A percentile compares a stretch with the other conserved stretches of the same genome.
phyloP scores from a whole-genome alignment of 257 asterid genomes.

The Hygrophila difformis region DNA sequence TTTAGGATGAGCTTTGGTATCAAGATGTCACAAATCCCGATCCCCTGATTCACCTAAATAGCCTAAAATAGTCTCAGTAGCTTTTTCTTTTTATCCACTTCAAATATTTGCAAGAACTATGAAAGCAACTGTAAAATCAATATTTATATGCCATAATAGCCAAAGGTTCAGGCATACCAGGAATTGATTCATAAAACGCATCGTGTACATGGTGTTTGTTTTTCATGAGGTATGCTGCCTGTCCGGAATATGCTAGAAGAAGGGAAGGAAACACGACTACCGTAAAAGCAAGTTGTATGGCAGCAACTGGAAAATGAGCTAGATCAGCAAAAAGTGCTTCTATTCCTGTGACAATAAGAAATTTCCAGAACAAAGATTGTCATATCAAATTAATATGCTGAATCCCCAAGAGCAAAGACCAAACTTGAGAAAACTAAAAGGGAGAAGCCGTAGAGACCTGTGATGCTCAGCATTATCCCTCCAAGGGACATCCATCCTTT shows the following conservation, averaged over 20 bases:
- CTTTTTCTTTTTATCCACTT: too few species aligned
- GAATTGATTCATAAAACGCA: slow-evolving; percentile 94
- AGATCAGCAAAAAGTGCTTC: slow-evolving; percentile 99
- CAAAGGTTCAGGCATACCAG: slow-evolving; percentile 45
- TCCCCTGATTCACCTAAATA: too few species aligned
- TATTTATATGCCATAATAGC: too few species aligned
- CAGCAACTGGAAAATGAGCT: slow-evolving; percentile 84
- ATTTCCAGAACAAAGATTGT: slow-evolving; percentile 6
- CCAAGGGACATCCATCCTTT: slow-evolving; percentile 90
- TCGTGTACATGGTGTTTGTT: slow-evolving; percentile 59
- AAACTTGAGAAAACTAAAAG: slow-evolving; percentile 1
- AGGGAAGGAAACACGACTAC: slow-evolving; percentile 87
- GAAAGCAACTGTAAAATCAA: neutral
- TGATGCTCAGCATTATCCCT: slow-evolving; percentile 94
- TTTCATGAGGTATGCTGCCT: slow-evolving; percentile 88
- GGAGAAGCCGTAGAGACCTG: slow-evolving; percentile 41
- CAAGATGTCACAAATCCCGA: too few species aligned
- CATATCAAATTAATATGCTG: slow-evolving; percentile 2
- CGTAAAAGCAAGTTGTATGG: slow-evolving; percentile 94
- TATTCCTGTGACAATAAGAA: slow-evolving; percentile 53
- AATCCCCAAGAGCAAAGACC: neutral
- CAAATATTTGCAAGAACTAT: too few species aligned
- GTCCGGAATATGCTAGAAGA: slow-evolving; percentile 90
- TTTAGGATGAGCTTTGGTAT: too few species aligned
- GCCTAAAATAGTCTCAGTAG: too few species aligned